Base-by-base conservation (phyloP, 768 basidiomycete species). In the Suillus americanus region DNA sequence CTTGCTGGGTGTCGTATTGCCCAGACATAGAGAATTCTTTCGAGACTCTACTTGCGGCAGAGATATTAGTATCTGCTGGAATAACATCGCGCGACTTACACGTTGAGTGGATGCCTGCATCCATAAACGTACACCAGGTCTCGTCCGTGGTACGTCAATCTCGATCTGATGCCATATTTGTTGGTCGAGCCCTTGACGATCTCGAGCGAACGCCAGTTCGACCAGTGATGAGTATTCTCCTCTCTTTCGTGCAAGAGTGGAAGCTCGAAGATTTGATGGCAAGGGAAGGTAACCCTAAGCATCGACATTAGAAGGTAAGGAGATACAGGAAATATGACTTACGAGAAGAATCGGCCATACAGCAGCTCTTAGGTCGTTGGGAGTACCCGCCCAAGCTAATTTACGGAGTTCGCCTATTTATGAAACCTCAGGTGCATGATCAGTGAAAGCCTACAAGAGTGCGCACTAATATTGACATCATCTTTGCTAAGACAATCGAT, bases 91-190 rank as follows among this genome's bases (percentile, higher is more conserved):
- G 33, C 60, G 33, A 74, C 88, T 72, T 76, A 95, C 95, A 70
- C 95, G 82, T 74, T 99, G 97, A 4, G 97, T 96, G 23, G 87
- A 85, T 33, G 82, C 87, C 70, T 93, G 88, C 87, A 93, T 91
- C 97, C 97, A 99, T 25, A 99, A 78, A 41, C 81, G 84, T 13
- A 97, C 89, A 25, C 96, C 95, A 20, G 97, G 96, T 59, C 96
- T 80, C 45, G 97, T 99, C 61, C 97, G 83, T 13, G 97, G 97
- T 7, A 98, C 97, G 72, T 99, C 97, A 65, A 98, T 99, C 73
- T 95, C 94, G 70, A 99, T 99, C 77, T 99, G 97, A 78, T 99
- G 97, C 97, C 97, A 99, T 73, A 99, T 97, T 77, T 94, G 92
- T 71, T 95, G 94, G 76, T 99, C 97, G 37, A 97, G 83, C 0